Conservation (phyloP, 768 basidiomycete species). For the Tubosaeta sp. region DNA sequence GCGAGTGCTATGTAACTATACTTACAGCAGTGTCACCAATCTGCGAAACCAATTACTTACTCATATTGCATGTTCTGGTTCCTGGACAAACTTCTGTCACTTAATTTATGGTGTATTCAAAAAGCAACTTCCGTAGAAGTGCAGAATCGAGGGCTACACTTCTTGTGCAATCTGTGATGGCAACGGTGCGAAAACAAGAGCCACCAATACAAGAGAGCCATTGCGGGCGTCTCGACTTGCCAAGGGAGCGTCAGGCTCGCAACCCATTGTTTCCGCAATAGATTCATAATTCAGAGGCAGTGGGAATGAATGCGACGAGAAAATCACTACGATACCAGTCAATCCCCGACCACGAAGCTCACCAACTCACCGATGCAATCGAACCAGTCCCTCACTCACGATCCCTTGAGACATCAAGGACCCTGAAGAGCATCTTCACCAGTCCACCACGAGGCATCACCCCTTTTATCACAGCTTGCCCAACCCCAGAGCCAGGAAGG, state of each 20-base stretch:
- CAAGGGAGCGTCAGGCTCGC: background rate
- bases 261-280: background rate
- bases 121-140: too few relatives aligned
- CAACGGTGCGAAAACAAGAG: too few relatives aligned
- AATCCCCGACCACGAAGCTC: background rate
- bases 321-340: background rate
- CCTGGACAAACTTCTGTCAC: too few relatives aligned
- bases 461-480: constrained; percentile 3
- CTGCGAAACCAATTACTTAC: too few relatives aligned
- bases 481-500: constrained; percentile 3
- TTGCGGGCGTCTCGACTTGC: background rate
- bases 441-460: constrained; percentile 25
- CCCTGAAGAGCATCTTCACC: constrained; percentile 17
- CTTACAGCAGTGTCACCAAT: too few relatives aligned
- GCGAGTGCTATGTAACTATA: too few relatives aligned
- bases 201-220: too few relatives aligned
- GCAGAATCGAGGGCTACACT: too few relatives aligned
- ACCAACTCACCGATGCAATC: background rate
- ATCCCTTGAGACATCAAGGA: constrained; percentile 13
- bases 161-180: too few relatives aligned
- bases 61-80: too few relatives aligned
- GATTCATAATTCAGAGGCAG: background rate
- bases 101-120: too few relatives aligned
- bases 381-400: background rate
- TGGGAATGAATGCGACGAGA: background rate